Conservation (phyloP, 179 eudicot genomes). For the Vitellaria paradoxa region DNA sequence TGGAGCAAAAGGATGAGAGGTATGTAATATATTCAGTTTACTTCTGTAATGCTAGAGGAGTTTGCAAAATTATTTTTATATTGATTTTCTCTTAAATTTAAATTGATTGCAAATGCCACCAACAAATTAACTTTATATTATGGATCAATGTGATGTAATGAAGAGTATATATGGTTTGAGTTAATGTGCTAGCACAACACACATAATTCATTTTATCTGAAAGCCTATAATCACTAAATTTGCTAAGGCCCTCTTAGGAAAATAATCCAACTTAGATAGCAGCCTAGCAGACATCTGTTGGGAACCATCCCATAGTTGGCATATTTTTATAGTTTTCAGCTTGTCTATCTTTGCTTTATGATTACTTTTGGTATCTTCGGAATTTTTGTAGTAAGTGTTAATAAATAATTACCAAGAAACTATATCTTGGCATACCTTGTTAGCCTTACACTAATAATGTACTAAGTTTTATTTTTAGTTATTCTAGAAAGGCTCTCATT, state of each 20-base stretch:
- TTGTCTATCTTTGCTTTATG: neutral
- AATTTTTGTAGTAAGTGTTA: neutral
- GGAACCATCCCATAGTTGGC: neutral
- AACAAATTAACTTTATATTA: neutral
- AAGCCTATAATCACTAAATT: neutral
- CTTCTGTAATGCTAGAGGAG: constrained; percentile 14
- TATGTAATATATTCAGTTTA: constrained; percentile 15
- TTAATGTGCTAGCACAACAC: neutral
- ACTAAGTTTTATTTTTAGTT: neutral
- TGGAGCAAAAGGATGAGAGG: constrained; percentile 99
- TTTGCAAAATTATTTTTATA: neutral
- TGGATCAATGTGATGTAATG: neutral
- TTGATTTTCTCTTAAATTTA: neutral
- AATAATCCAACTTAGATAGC: neutral
- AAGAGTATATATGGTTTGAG: neutral
- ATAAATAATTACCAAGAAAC: neutral
- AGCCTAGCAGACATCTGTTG: neutral
- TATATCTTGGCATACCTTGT: neutral
- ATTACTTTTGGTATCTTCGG: neutral
- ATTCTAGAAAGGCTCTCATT: neutral
- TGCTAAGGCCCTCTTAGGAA: neutral
- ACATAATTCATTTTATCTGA: neutral
- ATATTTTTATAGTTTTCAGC: neutral
- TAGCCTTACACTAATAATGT: neutral
- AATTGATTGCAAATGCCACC: neutral